phyloP scores from a whole-genome alignment of 2,329 filamentous ascomycete species.

The Trichothecium sympodiale region DNA sequence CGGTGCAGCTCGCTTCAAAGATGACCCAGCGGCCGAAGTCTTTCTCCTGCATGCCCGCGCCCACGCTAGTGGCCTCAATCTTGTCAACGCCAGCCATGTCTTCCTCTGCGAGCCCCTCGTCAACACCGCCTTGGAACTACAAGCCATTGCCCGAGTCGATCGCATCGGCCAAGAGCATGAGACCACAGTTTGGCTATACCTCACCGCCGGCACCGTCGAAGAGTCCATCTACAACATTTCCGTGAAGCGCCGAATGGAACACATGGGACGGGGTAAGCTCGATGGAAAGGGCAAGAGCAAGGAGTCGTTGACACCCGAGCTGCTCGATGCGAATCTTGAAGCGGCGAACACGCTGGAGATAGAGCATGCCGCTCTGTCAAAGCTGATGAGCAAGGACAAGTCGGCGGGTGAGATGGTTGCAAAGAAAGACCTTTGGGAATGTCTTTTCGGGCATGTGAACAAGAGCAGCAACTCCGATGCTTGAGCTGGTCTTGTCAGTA shows the following conservation, averaged over 20 bases:
- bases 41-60: constrained; percentile 77
- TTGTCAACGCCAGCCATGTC: constrained; percentile 88
- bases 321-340: constrained; percentile 57
- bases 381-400: constrained; percentile 58
- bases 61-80: constrained; percentile 78
- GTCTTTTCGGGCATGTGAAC: constrained; percentile 59
- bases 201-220: constrained; percentile 84
- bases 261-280: constrained; percentile 46
- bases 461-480: too few relatives aligned
- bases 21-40: constrained; percentile 63
- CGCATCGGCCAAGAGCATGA: constrained; percentile 81
- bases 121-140: constrained; percentile 86
- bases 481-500: too few relatives aligned
- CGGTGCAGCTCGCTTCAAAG: constrained; percentile 67
- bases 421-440: constrained; percentile 75
- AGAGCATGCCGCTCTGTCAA: constrained; percentile 58
- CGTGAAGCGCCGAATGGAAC: constrained; percentile 64
- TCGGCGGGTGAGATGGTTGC: constrained; percentile 70
- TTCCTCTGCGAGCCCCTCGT: constrained; percentile 90
- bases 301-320: constrained; percentile 22
- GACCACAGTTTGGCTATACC: constrained; percentile 92
- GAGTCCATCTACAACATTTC: constrained; percentile 85
- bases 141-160: constrained; percentile 90
- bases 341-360: constrained; percentile 77
- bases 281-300: too few relatives aligned